These are phyloP conservation scores for Candida boleticola DNA, from an alignment of 805 yeast genomes.

Conservation along the genomic window DNA sequence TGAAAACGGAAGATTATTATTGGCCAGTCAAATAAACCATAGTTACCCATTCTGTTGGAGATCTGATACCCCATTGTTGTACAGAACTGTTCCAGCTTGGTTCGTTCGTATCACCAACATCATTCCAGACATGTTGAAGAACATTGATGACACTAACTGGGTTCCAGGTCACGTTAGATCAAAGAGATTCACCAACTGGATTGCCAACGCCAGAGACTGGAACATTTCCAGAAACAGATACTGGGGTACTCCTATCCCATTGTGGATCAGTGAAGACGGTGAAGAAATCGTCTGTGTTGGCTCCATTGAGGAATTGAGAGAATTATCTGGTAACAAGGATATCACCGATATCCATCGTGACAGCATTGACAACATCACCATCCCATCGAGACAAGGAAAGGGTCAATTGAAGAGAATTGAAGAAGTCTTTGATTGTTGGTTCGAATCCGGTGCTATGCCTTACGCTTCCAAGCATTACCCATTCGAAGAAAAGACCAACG, in stretches of 20 bases:
- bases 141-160: slow-evolving; percentile 89
- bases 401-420: slow-evolving; percentile 87
- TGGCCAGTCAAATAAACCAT: slow-evolving; percentile 83
- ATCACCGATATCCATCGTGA: slow-evolving; percentile 95
- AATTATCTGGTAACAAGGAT: slow-evolving; percentile 76
- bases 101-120: slow-evolving; percentile 86
- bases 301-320: slow-evolving; percentile 80
- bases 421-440: slow-evolving; percentile 99
- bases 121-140: slow-evolving; percentile 84
- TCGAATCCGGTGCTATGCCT: slow-evolving; percentile 99
- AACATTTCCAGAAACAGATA: slow-evolving; percentile 96
- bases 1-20: slow-evolving; percentile 69
- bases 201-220: slow-evolving; percentile 99
- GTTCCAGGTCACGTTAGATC: slow-evolving; percentile 89
- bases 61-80: slow-evolving; percentile 95
- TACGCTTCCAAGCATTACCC: slow-evolving; percentile 97
- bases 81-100: slow-evolving; percentile 98
- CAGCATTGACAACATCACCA: slow-evolving; percentile 83
- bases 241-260: slow-evolving; percentile 99
- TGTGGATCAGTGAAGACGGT: slow-evolving; percentile 94
- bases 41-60: slow-evolving; percentile 99
- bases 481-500: slow-evolving; percentile 69
- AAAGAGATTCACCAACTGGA: slow-evolving; percentile 96
- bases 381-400: slow-evolving; percentile 88
- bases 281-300: slow-evolving; percentile 94